phyloP scores from a whole-genome alignment of 192 early-diverging fungal species.

The Coemansia sp. region DNA sequence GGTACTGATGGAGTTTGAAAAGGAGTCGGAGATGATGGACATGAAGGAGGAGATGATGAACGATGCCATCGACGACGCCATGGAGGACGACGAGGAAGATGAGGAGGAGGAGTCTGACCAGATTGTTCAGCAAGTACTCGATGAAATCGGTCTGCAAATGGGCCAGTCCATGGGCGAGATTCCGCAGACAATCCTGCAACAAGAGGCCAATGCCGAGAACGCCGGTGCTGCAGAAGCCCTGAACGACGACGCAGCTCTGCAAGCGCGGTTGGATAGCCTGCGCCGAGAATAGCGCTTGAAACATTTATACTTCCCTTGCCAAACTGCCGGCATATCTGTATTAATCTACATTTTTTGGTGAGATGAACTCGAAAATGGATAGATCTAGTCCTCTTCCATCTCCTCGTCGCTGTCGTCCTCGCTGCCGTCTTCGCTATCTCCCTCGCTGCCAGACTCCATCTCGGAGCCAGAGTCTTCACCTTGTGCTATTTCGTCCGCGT shows the following conservation, averaged over 20 bases:
- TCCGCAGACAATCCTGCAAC: constrained; percentile 54
- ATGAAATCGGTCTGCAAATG: constrained; percentile 87
- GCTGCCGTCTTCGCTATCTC: too few species aligned
- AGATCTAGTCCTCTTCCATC: constrained; percentile 14
- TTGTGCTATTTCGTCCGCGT: not conserved
- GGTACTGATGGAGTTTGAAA: constrained; percentile 98
- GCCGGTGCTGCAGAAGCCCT: constrained; percentile 3
- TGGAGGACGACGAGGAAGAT: constrained; percentile 81
- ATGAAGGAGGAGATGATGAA: constrained; percentile 99
- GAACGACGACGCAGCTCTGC: constrained; percentile 72
- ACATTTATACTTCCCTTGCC: not conserved
- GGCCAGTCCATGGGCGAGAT: constrained; percentile 41
- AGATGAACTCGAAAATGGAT: too few species aligned
- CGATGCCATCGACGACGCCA: constrained; percentile 93
- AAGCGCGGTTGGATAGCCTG: constrained; percentile 84
- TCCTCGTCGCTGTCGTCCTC: constrained; percentile 9
- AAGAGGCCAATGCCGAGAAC: constrained; percentile 47
- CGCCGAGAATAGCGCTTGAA: constrained; percentile 65
- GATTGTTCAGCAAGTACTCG: constrained; percentile 90
- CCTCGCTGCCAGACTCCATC: not conserved
- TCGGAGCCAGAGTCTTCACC: constrained; percentile 1
- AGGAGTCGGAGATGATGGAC: constrained; percentile 93
- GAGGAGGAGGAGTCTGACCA: constrained; percentile 88
- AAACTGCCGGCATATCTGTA: not conserved
- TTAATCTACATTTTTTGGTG: not conserved